Conservation (phyloP, 768 basidiomycete species). For the Macrolepiota fuliginosa region DNA sequence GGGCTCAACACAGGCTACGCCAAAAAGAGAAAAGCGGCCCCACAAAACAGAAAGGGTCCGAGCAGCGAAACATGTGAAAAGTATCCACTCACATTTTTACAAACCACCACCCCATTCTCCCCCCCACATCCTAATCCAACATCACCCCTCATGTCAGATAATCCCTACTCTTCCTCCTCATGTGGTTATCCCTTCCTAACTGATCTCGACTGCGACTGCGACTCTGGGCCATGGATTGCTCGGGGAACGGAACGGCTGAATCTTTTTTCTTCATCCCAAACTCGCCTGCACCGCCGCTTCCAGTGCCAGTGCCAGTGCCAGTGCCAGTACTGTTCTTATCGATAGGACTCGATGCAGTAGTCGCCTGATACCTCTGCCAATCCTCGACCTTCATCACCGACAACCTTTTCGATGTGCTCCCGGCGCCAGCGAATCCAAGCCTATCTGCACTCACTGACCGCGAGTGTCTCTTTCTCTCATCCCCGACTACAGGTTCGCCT, state of each 20-base stretch:
- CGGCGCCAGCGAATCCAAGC: constrained; percentile 38
- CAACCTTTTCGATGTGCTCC: constrained; percentile 59
- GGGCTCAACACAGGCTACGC: background rate
- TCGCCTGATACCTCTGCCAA: constrained; percentile 75
- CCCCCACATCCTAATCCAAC: background rate
- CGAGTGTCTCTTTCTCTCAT: constrained; percentile 34
- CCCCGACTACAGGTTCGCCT: constrained; percentile 27
- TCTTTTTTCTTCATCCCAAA: constrained; percentile 29
- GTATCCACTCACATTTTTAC: constrained; percentile 1
- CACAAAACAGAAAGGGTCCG: background rate
- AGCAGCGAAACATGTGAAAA: constrained; percentile 9
- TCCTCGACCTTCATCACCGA: constrained; percentile 83
- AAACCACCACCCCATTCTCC: background rate
- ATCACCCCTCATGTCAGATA: constrained; percentile 28
- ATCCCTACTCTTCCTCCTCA: constrained; percentile 33
- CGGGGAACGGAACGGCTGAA: constrained; percentile 57
- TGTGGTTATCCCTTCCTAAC: constrained; percentile 24
- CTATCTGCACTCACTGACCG: constrained; percentile 64
- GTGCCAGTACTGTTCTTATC: constrained; percentile 9
- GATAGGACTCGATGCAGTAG: constrained; percentile 26
- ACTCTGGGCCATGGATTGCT: background rate
- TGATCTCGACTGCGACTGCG: constrained; percentile 1
- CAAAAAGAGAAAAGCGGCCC: background rate
- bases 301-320: background rate
- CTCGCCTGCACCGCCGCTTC: constrained; percentile 15